Percentiles rank a stretch among this genome's conserved stretches.
phyloP scores from a whole-genome alignment of 2,329 filamentous ascomycete genomes.

The Massarina eburnea region DNA sequence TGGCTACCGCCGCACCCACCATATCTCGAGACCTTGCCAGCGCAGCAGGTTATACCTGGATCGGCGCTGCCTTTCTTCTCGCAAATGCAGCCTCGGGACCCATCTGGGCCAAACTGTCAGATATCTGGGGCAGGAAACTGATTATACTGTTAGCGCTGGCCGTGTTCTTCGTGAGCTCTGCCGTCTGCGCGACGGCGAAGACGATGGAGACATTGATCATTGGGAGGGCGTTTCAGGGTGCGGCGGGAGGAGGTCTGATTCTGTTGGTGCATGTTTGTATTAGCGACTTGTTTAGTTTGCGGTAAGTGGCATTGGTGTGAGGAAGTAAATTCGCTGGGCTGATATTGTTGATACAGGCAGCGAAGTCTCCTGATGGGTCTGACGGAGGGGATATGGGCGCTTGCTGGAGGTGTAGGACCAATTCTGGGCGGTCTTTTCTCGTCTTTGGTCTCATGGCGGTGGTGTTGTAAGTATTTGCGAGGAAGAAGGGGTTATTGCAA shows the following conservation, averaged over 20 bases:
- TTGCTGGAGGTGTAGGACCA: conserved; percentile 57
- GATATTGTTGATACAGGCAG: conserved; percentile 31
- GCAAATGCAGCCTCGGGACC: conserved; percentile 67
- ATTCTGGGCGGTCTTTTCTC: conserved; percentile 56
- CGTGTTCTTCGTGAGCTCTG: conserved; percentile 62
- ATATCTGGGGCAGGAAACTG: conserved; percentile 61
- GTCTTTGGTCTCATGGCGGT: conserved; percentile 51
- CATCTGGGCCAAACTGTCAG: conserved; percentile 67
- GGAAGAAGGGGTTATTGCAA: not conserved
- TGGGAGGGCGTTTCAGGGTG: conserved; percentile 63
- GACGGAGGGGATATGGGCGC: conserved; percentile 57
- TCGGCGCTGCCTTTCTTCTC: conserved; percentile 72
- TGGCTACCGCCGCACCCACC: conserved; percentile 67
- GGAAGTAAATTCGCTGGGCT: not conserved
- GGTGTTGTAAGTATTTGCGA: conserved; percentile 46
- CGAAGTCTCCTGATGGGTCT: conserved; percentile 55
- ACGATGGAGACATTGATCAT: conserved; percentile 63
- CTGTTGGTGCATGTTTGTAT: conserved; percentile 65
- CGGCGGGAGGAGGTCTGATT: conserved; percentile 65
- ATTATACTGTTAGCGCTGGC: conserved; percentile 55
- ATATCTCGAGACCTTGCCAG: conserved; percentile 67
- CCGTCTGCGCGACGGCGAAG: conserved; percentile 59
- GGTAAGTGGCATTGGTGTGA: conserved; percentile 20
- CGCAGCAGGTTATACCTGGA: conserved; percentile 73
- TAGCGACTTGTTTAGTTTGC: conserved; percentile 63